Base-by-base conservation (phyloP, 257 asterid species). In the Lycium ferocissimum region DNA sequence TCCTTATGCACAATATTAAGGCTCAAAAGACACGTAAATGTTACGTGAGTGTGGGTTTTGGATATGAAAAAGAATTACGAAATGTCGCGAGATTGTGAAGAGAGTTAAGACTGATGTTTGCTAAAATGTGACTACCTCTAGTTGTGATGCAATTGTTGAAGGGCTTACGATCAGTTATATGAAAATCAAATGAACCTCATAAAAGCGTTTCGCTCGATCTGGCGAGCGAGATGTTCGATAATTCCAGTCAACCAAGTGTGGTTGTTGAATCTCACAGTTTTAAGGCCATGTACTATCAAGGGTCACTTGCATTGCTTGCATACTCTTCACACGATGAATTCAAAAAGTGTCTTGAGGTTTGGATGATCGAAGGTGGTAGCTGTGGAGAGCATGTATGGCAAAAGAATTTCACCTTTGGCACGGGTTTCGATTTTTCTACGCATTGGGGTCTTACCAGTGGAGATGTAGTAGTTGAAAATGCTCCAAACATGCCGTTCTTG, bases 401-500 rank as follows among this genome's bases (percentile, higher is more conserved):
- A 7, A 82, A 82, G 53, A 65, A 47, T 11, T 22, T 14, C 85
- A 65, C 63, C 15, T 9, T 82, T 65, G 26, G 4, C 62, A 47
- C 49, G 65, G 79, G 56, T 82, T 82, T 82, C 56, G 47, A 13
- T 10, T 13, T 65, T 65, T 63, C 79, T 22, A 6, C 1, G 2
- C 79, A 82, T 65, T 82, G 85, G 85, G 85, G 79, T 53, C 45
- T 82, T 70, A 35, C 78, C 33, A 51, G 53, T 65, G 85, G 85
- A 62, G 5, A 20, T 71, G 22, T 82, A 43, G 84, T 82, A 3
- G 84, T 82, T 67, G 22, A 63, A 45, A 63, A 82, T 14, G 14
- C 63, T 63, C 79, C 65, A 82, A 82, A 82, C 35, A 18, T 12
- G 49, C 65, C 51, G 37, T 82, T 63, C 13, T 82, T 82, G 84